A percentile compares a stretch with the other conserved stretches of the same genome.
phyloP scores from a whole-genome alignment of 371 early-diverging fungal species.

The Mortierella sp. region DNA sequence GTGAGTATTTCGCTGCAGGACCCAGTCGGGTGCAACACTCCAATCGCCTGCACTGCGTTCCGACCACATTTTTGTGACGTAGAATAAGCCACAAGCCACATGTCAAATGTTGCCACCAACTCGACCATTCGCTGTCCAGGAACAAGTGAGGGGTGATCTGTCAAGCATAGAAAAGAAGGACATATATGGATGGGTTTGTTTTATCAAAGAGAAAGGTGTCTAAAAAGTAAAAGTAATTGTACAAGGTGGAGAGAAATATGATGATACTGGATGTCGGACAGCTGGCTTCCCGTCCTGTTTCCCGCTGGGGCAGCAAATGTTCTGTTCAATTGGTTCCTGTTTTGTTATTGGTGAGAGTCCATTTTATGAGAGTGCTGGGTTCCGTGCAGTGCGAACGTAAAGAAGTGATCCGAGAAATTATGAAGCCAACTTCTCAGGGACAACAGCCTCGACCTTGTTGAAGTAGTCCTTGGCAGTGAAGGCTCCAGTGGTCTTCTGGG shows the following conservation, averaged over 20 bases:
- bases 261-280: constrained; percentile 3
- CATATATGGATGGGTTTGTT: background rate
- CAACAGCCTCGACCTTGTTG: constrained; percentile 28
- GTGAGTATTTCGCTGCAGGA: background rate
- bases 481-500: constrained; percentile 64
- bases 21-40: background rate
- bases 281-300: background rate
- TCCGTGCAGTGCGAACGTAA: background rate
- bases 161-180: background rate
- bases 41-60: constrained; percentile 1
- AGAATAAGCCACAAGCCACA: background rate
- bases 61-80: constrained; percentile 4
- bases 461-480: constrained; percentile 58
- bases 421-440: constrained; percentile 37
- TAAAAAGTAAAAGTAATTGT: constrained; percentile 1
- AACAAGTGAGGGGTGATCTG: background rate
- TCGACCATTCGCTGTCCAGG: background rate
- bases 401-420: constrained; percentile 13
- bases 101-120: constrained; percentile 1
- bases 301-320: background rate
- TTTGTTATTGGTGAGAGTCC: background rate
- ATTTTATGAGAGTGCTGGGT: background rate
- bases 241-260: constrained; percentile 2
- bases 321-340: background rate
- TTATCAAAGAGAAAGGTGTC: background rate